Evolutionary conservation across 2,329 filamentous ascomycete species (phyloP).

Genomic region (Trichothecium roseum): DNA sequence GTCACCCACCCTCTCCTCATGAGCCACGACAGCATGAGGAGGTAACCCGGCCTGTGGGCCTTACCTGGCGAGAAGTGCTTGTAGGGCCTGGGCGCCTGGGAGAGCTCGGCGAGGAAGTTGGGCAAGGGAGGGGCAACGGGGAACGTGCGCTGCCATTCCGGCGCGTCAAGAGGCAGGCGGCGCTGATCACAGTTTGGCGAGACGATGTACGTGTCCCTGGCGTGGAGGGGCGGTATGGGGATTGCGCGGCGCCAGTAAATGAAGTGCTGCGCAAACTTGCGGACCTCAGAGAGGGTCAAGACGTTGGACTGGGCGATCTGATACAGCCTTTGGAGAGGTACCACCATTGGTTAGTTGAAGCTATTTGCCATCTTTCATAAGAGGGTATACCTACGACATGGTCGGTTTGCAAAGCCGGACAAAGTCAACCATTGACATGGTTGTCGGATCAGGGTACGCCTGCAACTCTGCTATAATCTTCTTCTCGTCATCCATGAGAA

Average conservation of each 20-base stretch:
- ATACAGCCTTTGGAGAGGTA: too few species aligned
- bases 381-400: constrained; percentile 47
- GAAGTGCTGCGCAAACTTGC: constrained; percentile 82
- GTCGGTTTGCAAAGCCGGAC: constrained; percentile 64
- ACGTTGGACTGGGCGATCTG: constrained; percentile 62
- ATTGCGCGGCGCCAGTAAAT: constrained; percentile 94
- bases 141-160: constrained; percentile 67
- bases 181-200: constrained; percentile 79
- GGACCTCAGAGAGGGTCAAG: constrained; percentile 70
- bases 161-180: constrained; percentile 57
- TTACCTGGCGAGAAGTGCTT: constrained; percentile 77
- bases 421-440: constrained; percentile 70
- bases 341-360: too few species aligned
- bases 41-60: constrained; percentile 76
- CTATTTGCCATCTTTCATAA: too few species aligned
- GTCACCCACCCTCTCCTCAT: constrained; percentile 90
- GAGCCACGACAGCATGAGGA: constrained; percentile 87
- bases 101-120: constrained; percentile 79
- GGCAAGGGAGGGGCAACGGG: constrained; percentile 73
- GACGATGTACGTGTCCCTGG: constrained; percentile 81
- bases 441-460: constrained; percentile 64
- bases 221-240: constrained; percentile 81
- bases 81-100: constrained; percentile 71
- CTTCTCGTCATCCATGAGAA: constrained; percentile 75
- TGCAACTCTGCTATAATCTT: constrained; percentile 66